A percentile compares a stretch with the other conserved stretches of the same genome.
These are phyloP conservation scores for Chlamydomonas schloesseri DNA, from an alignment of 139 green algal species.

Conservation along the genomic window DNA sequence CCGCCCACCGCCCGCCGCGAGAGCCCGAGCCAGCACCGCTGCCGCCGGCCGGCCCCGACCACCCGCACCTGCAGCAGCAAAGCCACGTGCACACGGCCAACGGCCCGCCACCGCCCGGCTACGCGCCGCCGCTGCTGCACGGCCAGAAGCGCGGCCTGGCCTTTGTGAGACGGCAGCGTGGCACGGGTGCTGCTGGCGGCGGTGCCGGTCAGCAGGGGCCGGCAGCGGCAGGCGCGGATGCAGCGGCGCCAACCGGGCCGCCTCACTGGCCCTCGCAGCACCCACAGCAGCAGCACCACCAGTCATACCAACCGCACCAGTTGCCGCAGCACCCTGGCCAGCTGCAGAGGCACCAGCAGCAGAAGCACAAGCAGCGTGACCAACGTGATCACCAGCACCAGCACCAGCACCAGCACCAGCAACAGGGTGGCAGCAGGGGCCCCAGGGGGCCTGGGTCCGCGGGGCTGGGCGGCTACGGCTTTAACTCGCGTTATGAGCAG, in stretches of 20 bases:
- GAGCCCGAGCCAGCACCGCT: neutral
- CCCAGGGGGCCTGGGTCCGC: too few relatives aligned
- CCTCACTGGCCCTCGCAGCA: too few relatives aligned
- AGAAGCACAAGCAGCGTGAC: neutral
- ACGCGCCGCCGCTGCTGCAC: neutral
- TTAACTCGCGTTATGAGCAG: neutral
- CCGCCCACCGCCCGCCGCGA: neutral
- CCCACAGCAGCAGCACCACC: too few relatives aligned
- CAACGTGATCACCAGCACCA: neutral
- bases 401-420: neutral
- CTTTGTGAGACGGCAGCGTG: neutral
- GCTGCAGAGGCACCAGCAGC: neutral
- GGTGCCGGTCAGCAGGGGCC: too few relatives aligned
- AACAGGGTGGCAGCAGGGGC: neutral
- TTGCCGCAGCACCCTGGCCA: too few relatives aligned
- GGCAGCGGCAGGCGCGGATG: too few relatives aligned
- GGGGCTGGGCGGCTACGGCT: neutral
- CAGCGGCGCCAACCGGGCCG: too few relatives aligned
- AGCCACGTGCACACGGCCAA: neutral
- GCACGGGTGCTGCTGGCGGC: too few relatives aligned
- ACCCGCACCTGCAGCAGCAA: conserved; percentile 16
- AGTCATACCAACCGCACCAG: too few relatives aligned
- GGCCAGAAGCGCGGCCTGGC: neutral
- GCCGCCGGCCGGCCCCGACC: neutral
- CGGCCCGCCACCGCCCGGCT: neutral